Evolutionary conservation across 2,329 filamentous ascomycete species (phyloP), one percentile per base, ranked within the genome.

Genomic region (Truncatella angustata): DNA sequence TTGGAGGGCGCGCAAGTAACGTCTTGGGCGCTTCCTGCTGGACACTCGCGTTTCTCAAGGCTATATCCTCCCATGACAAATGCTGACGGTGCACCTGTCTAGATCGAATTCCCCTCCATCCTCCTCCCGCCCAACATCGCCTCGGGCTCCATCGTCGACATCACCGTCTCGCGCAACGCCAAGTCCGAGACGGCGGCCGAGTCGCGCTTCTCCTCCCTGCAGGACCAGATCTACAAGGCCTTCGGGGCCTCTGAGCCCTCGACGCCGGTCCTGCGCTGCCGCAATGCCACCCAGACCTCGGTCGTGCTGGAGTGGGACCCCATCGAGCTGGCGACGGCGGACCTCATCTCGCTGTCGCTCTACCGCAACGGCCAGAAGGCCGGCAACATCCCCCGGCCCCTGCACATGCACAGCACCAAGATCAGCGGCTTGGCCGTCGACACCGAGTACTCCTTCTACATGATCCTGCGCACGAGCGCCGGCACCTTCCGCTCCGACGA

Each of bases 91-190:
- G 39, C 37, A 34, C 24, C 34, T 34, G 47, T 57, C 28, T 70
- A 97, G 93, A 97, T 99, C 70, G 94, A 99, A 70, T 99, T 99
- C 67, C 94, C 94, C 32, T 97, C 94, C 43, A 96, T 99, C 60
- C 88, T 99, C 46, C 86, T 99, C 14, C 94, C 94, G 2, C 89
- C 90, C 56, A 92, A 96, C 69, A 99, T 99, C 71, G 87, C 90
- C 56, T 96, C 91, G 14, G 94, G 94, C 62, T 95, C 90, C 69
- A 97, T 99, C 65, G 94, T 99, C 70, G 94, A 99, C 73, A 97
- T 99, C 72, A 91, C 91, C 56, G 94, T 99, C 60, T 80, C 87
- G 54, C 91, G 93, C 70, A 99, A 99, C 73, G 79, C 83, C 62
- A 74, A 78, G 50, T 90, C 92, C 54, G 94, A 99, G 74, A 70